A percentile compares a stretch with the other conserved stretches of the same genome.
Conservation (phyloP, 1,284 basidiomycete genomes). For the Austropuccinia psidii region DNA sequence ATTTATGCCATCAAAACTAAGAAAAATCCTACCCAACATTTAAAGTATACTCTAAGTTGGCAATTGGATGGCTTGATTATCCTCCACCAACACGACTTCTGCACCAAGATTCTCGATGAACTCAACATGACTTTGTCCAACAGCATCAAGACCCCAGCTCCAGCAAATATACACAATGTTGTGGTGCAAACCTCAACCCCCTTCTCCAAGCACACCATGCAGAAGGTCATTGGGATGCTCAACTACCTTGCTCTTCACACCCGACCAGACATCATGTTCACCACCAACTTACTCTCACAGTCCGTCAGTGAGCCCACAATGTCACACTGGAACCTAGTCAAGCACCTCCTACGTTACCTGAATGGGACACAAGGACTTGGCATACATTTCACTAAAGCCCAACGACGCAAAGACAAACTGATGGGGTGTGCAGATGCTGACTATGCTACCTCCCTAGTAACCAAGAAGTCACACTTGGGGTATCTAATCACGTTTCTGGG, state of each 20-base stretch:
- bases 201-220: neutral
- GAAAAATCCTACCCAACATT: neutral
- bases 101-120: neutral
- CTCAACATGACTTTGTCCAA: neutral
- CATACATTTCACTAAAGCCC: neutral
- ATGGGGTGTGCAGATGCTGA: neutral
- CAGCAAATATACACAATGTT: neutral
- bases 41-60: neutral
- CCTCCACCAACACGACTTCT: neutral
- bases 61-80: neutral
- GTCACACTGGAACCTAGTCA: neutral
- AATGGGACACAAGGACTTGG: neutral
- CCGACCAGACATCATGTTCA: neutral
- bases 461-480: neutral
- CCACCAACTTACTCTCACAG: neutral
- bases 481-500: neutral
- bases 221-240: neutral
- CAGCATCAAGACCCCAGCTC: neutral
- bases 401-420: neutral
- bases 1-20: neutral
- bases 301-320: neutral
- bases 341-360: neutral
- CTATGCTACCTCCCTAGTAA: neutral
- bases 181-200: neutral
- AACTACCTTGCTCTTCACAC: constrained; percentile 1